Conservation (phyloP, 83 land plant species). For the Picea abies region DNA sequence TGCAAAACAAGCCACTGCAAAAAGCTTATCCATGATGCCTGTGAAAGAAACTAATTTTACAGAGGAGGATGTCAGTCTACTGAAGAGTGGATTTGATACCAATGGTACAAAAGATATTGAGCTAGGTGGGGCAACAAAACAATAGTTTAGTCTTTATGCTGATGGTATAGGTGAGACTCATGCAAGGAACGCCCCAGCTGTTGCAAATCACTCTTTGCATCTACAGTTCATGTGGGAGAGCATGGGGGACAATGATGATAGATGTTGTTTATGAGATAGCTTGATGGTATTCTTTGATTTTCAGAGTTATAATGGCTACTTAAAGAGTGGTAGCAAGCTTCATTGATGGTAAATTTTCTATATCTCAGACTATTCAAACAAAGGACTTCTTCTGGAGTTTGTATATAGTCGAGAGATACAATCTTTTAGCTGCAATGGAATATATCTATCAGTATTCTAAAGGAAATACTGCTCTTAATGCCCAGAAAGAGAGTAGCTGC, state of each 20-base stretch:
- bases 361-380: not conserved
- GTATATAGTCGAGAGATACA: not conserved
- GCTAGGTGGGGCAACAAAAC: constrained; percentile 8
- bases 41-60: constrained; percentile 24
- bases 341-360: not conserved
- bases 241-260: constrained; percentile 6
- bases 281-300: constrained; percentile 7
- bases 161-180: not conserved
- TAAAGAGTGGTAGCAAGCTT: constrained; percentile 3
- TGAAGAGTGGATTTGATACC: constrained; percentile 29
- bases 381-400: not conserved
- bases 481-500: not conserved
- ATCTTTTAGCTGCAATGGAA: constrained; percentile 1
- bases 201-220: not conserved
- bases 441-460: not conserved
- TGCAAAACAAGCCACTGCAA: constrained; percentile 36
- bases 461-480: not conserved
- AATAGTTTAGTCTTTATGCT: not conserved
- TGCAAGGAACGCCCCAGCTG: not conserved
- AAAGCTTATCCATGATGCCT: constrained; percentile 3
- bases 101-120: constrained; percentile 21
- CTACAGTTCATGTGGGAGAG: not conserved
- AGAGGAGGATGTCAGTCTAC: constrained; percentile 49
- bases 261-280: not conserved
- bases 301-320: not conserved